Evolutionary conservation across 345 rosid species (phyloP), one percentile per base, ranked within the genome.

Genomic region (Euclidium syriacum): DNA sequence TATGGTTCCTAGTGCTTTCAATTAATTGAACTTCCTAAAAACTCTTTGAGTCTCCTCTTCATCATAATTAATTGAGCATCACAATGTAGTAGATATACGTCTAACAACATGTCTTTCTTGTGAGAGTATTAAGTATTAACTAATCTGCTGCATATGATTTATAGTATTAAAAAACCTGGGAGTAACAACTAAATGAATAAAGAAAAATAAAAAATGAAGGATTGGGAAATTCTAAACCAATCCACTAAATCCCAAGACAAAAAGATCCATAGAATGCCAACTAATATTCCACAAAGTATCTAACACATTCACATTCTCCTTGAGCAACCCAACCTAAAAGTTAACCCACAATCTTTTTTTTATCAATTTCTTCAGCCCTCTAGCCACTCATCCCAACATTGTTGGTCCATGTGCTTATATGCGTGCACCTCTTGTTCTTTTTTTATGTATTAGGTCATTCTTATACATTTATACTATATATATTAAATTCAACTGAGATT

Each of bases 231-330:
- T 59, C 71, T 68, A 82, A 73, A 68, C 77, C 51, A 79, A 71
- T 71, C 78, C 84, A 67, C 81, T 75, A 58, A 53, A 62, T 36
- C 78, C 87, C 87, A 86, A 75, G 68, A 72, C 75, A 62, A 77
- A 68, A 73, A 39, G 64, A 64, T 72, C 84, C 83, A 79, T 65
- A 19, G 81, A 82, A 84, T 64, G 86, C 73, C 86, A 82, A 53
- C 83, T 71, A 67, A 56, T 70, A 54, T 67, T 65, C 65, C 53
- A 49, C 43, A 52, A 35, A 54, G 68, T 41, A 26, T 61, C 55
- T 34, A 59, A 54, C 68, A 62, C 27, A 62, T 71, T 71, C 70
- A 63, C 75, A 71, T 63, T 62, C 51, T 58, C 76, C 44, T 59
- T 33, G 55, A 65, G 48, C 53, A 65, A 72, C 69, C 71, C 64